These are phyloP conservation scores for Adansonia rubrostipa DNA, from an alignment of 441 rosid genomes.

Conservation along the genomic window DNA sequence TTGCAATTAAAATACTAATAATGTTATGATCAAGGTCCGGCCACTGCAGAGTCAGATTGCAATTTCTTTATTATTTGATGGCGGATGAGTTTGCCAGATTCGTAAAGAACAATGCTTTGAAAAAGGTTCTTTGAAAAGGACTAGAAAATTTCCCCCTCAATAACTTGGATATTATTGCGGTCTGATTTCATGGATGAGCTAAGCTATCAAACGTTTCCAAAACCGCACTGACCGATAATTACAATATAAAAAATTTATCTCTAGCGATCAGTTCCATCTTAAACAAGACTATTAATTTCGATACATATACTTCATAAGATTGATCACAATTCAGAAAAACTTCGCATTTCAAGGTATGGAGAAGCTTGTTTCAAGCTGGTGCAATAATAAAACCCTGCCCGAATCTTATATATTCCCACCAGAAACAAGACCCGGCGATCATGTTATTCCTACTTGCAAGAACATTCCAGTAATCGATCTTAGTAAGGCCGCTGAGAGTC, in stretches of 20 bases:
- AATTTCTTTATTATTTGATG: background rate
- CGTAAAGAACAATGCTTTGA: background rate
- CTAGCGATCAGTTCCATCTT: background rate
- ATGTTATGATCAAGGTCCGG: background rate
- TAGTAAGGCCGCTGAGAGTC: background rate
- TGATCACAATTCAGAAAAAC: background rate
- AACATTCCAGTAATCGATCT: slow-evolving; percentile 42
- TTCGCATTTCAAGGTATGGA: slow-evolving; percentile 28
- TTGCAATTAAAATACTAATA: background rate
- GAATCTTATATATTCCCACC: slow-evolving; percentile 42
- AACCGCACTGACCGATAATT: background rate
- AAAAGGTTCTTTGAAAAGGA: background rate
- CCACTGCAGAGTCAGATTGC: background rate
- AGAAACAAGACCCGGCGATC: slow-evolving; percentile 37
- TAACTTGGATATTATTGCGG: too few relatives aligned
- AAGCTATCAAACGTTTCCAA: background rate
- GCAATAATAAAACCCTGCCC: slow-evolving; percentile 28
- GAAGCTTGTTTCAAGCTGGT: slow-evolving; percentile 39
- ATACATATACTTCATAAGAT: background rate
- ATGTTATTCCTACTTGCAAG: slow-evolving; percentile 12
- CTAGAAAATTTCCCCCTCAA: background rate
- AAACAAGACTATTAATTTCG: background rate
- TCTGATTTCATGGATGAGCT: background rate
- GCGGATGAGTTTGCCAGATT: background rate
- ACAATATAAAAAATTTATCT: background rate